Percentiles rank a stretch among this genome's conserved stretches.
Conservation (phyloP, 495 filamentous ascomycete genomes). For the Lophiostoma macrostomum region DNA sequence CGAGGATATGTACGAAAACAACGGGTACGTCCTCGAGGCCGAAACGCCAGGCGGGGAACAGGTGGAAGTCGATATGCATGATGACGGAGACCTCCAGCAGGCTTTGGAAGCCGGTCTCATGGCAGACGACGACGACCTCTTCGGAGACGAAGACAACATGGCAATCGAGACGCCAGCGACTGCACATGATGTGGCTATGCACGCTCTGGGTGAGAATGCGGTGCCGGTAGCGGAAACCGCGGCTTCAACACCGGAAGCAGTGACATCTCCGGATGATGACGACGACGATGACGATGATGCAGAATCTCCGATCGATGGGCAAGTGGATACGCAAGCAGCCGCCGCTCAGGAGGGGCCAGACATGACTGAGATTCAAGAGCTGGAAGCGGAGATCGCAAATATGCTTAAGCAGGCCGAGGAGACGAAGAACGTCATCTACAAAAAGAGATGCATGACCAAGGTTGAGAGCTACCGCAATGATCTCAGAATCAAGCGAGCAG, state of each 20-base stretch:
- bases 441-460: too few species aligned
- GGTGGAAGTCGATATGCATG: constrained; percentile 40
- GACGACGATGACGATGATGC: constrained; percentile 53
- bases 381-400: too few species aligned
- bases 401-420: too few species aligned
- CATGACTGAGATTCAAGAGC: too few species aligned
- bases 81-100: too few species aligned
- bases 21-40: constrained; percentile 26
- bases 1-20: constrained; percentile 13
- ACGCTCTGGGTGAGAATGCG: constrained; percentile 13
- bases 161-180: constrained; percentile 24
- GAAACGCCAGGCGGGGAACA: constrained; percentile 28
- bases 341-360: constrained; percentile 47
- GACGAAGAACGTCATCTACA: too few species aligned
- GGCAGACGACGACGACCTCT: constrained; percentile 41
- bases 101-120: too few species aligned
- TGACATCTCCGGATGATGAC: constrained; percentile 37
- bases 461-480: too few species aligned
- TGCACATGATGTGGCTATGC: constrained; percentile 34
- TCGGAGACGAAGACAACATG: constrained; percentile 38
- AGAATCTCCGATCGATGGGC: constrained; percentile 49
- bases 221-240: constrained; percentile 13
- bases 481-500: too few species aligned
- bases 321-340: constrained; percentile 47
- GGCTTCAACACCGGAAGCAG: constrained; percentile 15